Conservation (phyloP, 2,329 filamentous ascomycete genomes). For the Talaromyces islandicus region DNA sequence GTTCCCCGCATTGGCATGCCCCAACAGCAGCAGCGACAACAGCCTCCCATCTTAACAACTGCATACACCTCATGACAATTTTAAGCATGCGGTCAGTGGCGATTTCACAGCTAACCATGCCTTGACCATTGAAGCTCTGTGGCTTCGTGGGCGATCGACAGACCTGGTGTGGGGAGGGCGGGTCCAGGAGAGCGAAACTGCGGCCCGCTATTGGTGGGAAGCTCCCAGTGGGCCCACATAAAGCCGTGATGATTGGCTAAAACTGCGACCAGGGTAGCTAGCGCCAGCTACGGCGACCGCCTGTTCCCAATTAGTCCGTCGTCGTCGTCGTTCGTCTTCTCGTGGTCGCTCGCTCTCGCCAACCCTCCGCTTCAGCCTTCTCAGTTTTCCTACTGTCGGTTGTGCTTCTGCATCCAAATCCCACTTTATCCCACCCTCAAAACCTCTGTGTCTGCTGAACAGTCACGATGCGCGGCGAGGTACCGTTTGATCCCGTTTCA, state of each 20-base stretch:
- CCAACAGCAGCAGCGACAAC: not conserved
- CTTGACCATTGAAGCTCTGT: not conserved
- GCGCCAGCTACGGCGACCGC: not conserved
- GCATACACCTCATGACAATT: not conserved
- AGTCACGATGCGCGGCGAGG: conserved; percentile 13
- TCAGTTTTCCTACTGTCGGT: not conserved
- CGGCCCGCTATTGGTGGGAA: not conserved
- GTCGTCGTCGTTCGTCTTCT: not conserved
- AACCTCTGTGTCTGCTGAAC: not conserved
- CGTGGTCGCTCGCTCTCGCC: not conserved
- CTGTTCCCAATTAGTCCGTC: not conserved
- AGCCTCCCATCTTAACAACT: not conserved
- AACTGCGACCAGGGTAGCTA: not conserved
- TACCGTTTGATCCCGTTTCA: conserved; percentile 1
- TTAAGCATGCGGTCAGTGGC: not conserved
- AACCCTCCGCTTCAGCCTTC: not conserved
- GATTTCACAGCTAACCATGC: not conserved
- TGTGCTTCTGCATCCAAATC: not conserved
- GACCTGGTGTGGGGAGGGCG: not conserved
- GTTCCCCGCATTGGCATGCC: not conserved
- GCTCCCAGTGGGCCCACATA: not conserved
- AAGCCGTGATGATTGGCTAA: not conserved
- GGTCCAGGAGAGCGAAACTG: not conserved
- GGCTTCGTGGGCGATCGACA: not conserved
- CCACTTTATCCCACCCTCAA: not conserved